Conservation (phyloP, 352 stramenopile species). For the Phytophthora pistaciae region DNA sequence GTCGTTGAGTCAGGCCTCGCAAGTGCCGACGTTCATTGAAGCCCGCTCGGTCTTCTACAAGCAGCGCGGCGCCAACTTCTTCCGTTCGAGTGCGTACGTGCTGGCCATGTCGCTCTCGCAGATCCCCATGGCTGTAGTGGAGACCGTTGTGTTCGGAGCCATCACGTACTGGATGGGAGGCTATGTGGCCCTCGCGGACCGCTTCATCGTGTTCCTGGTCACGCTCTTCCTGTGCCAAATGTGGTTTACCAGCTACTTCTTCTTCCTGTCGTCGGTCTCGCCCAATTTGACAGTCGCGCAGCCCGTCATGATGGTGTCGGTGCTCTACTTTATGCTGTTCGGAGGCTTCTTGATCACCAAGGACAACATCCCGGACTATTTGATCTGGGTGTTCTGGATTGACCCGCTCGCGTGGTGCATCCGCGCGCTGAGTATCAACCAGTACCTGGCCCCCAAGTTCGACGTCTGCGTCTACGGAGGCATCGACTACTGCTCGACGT, state of each 20-base stretch:
- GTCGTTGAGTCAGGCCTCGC: slow-evolving; percentile 78
- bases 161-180: slow-evolving; percentile 92
- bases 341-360: slow-evolving; percentile 72
- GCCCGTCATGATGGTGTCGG: slow-evolving; percentile 61
- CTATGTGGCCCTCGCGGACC: slow-evolving; percentile 49
- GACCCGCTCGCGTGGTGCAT: slow-evolving; percentile 78
- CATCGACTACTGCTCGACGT: slow-evolving; percentile 57
- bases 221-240: slow-evolving; percentile 76
- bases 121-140: slow-evolving; percentile 63
- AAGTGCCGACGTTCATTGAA: slow-evolving; percentile 85
- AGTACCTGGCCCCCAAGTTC: slow-evolving; percentile 59
- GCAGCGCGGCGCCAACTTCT: slow-evolving; percentile 90
- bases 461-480: slow-evolving; percentile 56
- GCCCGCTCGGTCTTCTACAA: slow-evolving; percentile 90
- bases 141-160: slow-evolving; percentile 86
- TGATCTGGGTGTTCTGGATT: slow-evolving; percentile 83
- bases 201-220: slow-evolving; percentile 71
- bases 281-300: slow-evolving; percentile 73
- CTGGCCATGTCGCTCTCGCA: slow-evolving; percentile 59
- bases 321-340: slow-evolving; percentile 78
- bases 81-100: slow-evolving; percentile 85
- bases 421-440: slow-evolving; percentile 60
- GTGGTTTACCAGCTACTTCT: slow-evolving; percentile 79
- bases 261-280: slow-evolving; percentile 58
- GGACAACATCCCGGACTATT: slow-evolving; percentile 62